These are phyloP conservation scores for Boletus calvinii DNA, from an alignment of 1,284 basidiomycete genomes.

Conservation along the genomic window DNA sequence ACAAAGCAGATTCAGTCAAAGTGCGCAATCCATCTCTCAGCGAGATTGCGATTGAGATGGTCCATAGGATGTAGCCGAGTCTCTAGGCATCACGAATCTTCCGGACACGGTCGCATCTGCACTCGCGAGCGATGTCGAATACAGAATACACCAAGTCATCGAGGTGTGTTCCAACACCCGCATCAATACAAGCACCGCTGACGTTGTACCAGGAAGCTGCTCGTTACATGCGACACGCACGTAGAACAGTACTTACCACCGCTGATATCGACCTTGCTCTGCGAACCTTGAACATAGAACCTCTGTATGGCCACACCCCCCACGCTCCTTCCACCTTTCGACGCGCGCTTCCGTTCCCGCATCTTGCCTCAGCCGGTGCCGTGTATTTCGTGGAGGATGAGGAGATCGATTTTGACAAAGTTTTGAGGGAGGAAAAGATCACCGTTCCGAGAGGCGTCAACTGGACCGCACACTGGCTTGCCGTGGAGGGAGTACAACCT, in stretches of 20 bases:
- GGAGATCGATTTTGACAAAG: conserved; percentile 94
- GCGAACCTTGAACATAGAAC: conserved; percentile 92
- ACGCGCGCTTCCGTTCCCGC: conserved; percentile 66
- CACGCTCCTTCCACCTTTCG: conserved; percentile 74
- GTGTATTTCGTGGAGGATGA: conserved; percentile 96
- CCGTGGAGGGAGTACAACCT: conserved; percentile 97
- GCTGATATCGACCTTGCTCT: conserved; percentile 93
- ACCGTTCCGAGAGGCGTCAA: conserved; percentile 72
- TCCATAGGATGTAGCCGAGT: conserved; percentile 87
- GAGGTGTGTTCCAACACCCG: conserved; percentile 53
- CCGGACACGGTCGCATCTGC: conserved; percentile 81
- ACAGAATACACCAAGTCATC: conserved; percentile 90
- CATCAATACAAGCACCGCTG: background rate
- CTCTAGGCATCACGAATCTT: conserved; percentile 77
- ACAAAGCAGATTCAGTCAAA: conserved; percentile 65
- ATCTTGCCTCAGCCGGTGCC: conserved; percentile 55
- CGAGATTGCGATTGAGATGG: conserved; percentile 21
- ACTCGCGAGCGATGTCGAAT: conserved; percentile 95
- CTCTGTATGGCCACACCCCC: conserved; percentile 76
- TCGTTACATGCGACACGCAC: conserved; percentile 94
- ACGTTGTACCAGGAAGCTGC: conserved; percentile 74
- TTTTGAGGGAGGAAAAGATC: conserved; percentile 81
- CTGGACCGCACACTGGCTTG: conserved; percentile 95
- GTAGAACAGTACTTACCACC: conserved; percentile 83
- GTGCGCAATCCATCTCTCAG: conserved; percentile 35